Base-by-base conservation (phyloP, 306 rosid genomes). In the Begonia peltatifolia region DNA sequence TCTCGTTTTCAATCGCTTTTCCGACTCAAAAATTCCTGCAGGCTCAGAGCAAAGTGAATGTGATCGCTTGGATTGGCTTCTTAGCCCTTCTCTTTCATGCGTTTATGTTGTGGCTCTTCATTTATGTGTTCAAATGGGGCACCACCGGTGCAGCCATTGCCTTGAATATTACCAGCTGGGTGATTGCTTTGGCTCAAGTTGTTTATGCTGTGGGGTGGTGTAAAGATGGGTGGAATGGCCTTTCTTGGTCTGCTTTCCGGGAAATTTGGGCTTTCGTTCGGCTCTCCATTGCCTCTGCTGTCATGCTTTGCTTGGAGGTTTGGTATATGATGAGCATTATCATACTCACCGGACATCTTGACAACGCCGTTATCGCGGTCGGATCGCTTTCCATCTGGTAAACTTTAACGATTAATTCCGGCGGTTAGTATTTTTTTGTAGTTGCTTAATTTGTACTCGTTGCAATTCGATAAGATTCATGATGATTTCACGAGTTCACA, bases 261-360 rank as follows among this genome's bases (percentile, higher is more conserved):
- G 97, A 82, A 59, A 74, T 89, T 1, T 85, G 95, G 95, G 78
- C 80, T 16, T 85, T 89, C 66, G 76, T 82, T 42, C 69, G 74
- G 72, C 94, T 89, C n/a, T 89, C 95, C 4, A 54, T 89, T 44
- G 93, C 84, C n/a, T 89, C 97, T 0, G 95, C 97, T 53, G 73
- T 89, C 2, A 89, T 84, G 97, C 87, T 84, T 67, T 84, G 95
- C 71, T 88, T 89, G 38, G 95, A 89, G 74, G 1, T 89, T 59
- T 84, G 97, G 97, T 89, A 84, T 62, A 57, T 78, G 75, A 79
- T 78, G 90, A 80, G 90, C 42, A 55, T 85, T 17, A 73, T 76
- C 14, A 65, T 89, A 67, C 79, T 82, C 55, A 76, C 90, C 17
- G 95, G 95, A 8, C 81, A 78, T 65, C 95, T 89, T 55, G 68